Conservation (phyloP, 495 filamentous ascomycete genomes). For the Hyphodiscus hymeniophilus region DNA sequence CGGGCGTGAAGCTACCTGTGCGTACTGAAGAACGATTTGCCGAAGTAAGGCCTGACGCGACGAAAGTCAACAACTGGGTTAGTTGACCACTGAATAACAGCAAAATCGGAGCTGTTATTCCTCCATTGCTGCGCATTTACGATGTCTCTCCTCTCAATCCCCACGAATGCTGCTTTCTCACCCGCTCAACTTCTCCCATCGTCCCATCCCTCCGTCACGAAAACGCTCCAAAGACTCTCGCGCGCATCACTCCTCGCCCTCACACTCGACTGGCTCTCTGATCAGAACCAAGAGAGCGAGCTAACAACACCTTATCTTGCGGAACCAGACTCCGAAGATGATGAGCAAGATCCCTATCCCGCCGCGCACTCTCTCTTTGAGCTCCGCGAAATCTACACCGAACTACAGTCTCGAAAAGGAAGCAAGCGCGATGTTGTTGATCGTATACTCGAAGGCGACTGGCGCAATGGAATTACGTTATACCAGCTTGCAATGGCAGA, state of each 20-base stretch:
- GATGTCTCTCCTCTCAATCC: constrained; percentile 15
- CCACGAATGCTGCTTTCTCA: constrained; percentile 28
- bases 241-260: constrained; percentile 62
- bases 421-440: constrained; percentile 68
- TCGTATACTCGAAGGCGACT: constrained; percentile 72
- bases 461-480: constrained; percentile 67
- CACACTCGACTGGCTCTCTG: constrained; percentile 64
- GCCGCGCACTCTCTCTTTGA: constrained; percentile 52
- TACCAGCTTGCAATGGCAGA: constrained; percentile 79
- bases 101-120: too few species aligned
- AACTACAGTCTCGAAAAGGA: constrained; percentile 48
- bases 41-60: too few species aligned
- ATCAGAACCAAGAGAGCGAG: constrained; percentile 39
- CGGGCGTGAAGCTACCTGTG: too few species aligned
- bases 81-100: too few species aligned
- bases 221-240: constrained; percentile 58
- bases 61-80: too few species aligned
- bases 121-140: too few species aligned
- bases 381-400: constrained; percentile 53
- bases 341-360: constrained; percentile 48
- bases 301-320: constrained; percentile 46
- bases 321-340: constrained; percentile 33
- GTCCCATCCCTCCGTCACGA: constrained; percentile 52
- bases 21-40: too few species aligned
- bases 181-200: constrained; percentile 52